Evolutionary conservation across 768 basidiomycete genomes (phyloP), one percentile per base, ranked within the genome.

Genomic region (Coprinellus micaceus): DNA sequence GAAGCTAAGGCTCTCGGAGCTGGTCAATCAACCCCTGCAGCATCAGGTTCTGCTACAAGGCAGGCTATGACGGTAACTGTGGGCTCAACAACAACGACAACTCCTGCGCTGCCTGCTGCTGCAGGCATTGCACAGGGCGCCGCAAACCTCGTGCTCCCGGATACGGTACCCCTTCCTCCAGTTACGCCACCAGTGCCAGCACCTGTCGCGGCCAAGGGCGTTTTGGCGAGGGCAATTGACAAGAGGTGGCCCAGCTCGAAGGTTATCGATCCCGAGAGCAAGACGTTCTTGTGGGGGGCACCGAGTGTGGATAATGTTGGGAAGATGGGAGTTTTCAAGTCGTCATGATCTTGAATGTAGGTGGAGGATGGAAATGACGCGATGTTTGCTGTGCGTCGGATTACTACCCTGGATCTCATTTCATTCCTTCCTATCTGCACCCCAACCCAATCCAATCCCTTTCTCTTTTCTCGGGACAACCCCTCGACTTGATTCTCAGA

Each of bases 201-300:
- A 24, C 56, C 33, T 33, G 47, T 29, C 52, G n/a, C 59, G 59
- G 29, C 61, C 65, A 5, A 69, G 76, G 41, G 84, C 84, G 11
- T 56, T 87, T 22, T 67, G 86, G 19, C 70, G 72, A 21, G 54
- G 76, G 21, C 63, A 28, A 10, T 82, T 25, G 79, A 79, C 29
- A 61, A 67, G 46, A 68, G 72, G 13, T 79, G 79, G 46, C 85
- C 84, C 33, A 33, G 33, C 33, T 33, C 33, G 2, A 61, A 68
- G 45, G 61, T 86, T 29, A 66, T 87, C 40, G 86, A 89, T 63
- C 86, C 87, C 10, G 67, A 74, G 59, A 71, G 67, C 37, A 87
- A 85, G 68, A 87, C 85, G 0, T 61, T 88, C 4, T 80, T 91
- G 3, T 87, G 83, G 84, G 85, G 85, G 29, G 89, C 89, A 25